A percentile compares a stretch with the other conserved stretches of the same genome.
These are phyloP conservation scores for Blastocrithidia nonstop DNA, from an alignment of 208 protist genomes.

Conservation along the genomic window DNA sequence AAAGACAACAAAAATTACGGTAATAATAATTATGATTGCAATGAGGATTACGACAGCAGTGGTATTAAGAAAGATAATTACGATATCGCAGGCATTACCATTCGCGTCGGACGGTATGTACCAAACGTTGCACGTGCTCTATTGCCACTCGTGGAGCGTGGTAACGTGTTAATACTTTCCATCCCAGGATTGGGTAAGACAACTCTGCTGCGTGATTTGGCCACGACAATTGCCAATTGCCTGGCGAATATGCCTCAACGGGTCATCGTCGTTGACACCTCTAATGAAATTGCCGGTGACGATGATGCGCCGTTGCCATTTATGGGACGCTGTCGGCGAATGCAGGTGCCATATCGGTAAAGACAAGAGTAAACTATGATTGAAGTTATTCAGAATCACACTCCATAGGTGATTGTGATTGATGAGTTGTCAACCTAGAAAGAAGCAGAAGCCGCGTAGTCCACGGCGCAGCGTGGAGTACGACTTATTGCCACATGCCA, in stretches of 20 bases:
- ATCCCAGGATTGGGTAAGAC: conserved; percentile 89
- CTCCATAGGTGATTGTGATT: conserved; percentile 83
- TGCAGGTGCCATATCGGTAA: conserved; percentile 60
- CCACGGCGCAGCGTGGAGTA: conserved; percentile 77
- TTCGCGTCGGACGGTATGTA: conserved; percentile 74
- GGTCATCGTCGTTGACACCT: conserved; percentile 88
- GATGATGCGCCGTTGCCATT: conserved; percentile 68
- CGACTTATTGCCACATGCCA: conserved; percentile 82
- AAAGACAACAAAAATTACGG: too few relatives aligned
- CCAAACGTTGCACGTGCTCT: conserved; percentile 44
- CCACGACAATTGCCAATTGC: conserved; percentile 41
- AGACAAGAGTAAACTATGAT: conserved; percentile 69
- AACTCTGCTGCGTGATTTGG: conserved; percentile 83
- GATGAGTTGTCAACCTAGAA: conserved; percentile 79
- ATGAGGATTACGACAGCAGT: too few relatives aligned
- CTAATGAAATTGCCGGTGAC: conserved; percentile 66
- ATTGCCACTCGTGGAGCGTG: conserved; percentile 22
- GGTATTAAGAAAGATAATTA: too few relatives aligned
- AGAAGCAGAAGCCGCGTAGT: conserved; percentile 75
- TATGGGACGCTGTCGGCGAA: conserved; percentile 75
- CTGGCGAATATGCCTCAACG: conserved; percentile 11
- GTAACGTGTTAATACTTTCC: conserved; percentile 82
- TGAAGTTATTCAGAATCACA: conserved; percentile 91
- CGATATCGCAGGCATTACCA: conserved; percentile 69
- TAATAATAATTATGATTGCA: too few relatives aligned